Percentiles rank a stretch among this genome's conserved stretches.
Evolutionary conservation across 768 basidiomycete genomes (phyloP).

Genomic region (Lactarius sanguifluus): DNA sequence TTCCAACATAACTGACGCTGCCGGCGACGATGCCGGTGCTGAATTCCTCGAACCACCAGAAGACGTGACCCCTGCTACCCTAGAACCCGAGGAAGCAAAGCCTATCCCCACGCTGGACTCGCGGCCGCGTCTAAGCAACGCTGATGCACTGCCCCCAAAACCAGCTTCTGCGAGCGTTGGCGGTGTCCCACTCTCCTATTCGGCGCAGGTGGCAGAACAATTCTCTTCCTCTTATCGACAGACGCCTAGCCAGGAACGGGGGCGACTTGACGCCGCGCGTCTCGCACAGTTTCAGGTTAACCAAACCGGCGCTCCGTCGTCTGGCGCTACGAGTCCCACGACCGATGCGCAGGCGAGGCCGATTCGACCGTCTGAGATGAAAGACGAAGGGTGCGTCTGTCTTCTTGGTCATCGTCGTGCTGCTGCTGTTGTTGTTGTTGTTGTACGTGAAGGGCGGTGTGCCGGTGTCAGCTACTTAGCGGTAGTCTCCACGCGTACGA

Average conservation of each 20-base stretch:
- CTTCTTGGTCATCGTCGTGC: neutral
- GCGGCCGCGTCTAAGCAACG: neutral
- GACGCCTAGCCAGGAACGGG: conserved; percentile 63
- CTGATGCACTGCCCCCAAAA: conserved; percentile 24
- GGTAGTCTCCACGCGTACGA: conserved; percentile 24
- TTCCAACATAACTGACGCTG: conserved; percentile 5
- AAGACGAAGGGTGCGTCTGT: conserved; percentile 93
- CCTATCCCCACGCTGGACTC: conserved; percentile 21
- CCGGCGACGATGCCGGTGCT: conserved; percentile 1
- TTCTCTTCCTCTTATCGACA: conserved; percentile 63
- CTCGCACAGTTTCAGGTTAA: conserved; percentile 15
- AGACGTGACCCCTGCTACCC: neutral
- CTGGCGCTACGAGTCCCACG: neutral
- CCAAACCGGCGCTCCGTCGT: conserved; percentile 19
- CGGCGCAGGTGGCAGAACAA: conserved; percentile 64
- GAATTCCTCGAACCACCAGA: conserved; percentile 21
- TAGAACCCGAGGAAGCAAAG: conserved; percentile 1
- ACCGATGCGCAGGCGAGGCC: conserved; percentile 41
- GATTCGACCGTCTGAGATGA: conserved; percentile 86
- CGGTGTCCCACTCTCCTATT: conserved; percentile 49
- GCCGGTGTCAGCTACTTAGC: conserved; percentile 23
- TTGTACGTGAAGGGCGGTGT: conserved; percentile 7
- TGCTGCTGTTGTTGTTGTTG: neutral
- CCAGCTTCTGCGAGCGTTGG: neutral
- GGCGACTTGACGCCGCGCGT: conserved; percentile 35